Conservation (phyloP, 805 yeast species). For the Candida cerambycidarum region DNA sequence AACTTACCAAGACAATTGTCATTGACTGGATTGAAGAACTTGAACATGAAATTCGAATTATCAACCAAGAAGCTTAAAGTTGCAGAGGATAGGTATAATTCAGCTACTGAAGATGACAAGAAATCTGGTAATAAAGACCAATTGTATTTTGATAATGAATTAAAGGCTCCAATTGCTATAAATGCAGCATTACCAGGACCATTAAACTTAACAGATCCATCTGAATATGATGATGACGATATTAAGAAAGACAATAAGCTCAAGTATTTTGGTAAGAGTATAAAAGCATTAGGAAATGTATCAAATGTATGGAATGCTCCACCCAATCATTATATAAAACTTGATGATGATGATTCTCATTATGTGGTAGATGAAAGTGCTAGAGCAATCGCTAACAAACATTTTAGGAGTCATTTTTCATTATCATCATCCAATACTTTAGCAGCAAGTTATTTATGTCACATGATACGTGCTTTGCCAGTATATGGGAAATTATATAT, state of each 20-base stretch:
- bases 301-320: conserved; percentile 53
- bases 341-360: conserved; percentile 35
- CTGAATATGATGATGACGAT: conserved; percentile 17
- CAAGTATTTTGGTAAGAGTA: conserved; percentile 22
- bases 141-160: background rate
- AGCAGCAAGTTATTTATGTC: conserved; percentile 67
- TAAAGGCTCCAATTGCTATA: conserved; percentile 8
- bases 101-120: conserved; percentile 6
- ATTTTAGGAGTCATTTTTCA: conserved; percentile 68
- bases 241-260: conserved; percentile 19
- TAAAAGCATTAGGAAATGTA: conserved; percentile 31
- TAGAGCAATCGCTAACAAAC: conserved; percentile 47
- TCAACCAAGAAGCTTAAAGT: conserved; percentile 21
- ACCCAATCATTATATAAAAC: conserved; percentile 60
- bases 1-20: conserved; percentile 36
- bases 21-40: conserved; percentile 28
- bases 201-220: conserved; percentile 27
- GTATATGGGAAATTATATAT: conserved; percentile 81
- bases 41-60: conserved; percentile 36
- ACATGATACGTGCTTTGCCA: conserved; percentile 70
- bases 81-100: conserved; percentile 25
- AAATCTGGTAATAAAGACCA: background rate
- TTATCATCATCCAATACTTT: conserved; percentile 51
- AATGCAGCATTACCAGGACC: conserved; percentile 19
- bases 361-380: conserved; percentile 46